Conservation (phyloP, 2,329 filamentous ascomycete species). For the Proliferodiscus dingleyae region DNA sequence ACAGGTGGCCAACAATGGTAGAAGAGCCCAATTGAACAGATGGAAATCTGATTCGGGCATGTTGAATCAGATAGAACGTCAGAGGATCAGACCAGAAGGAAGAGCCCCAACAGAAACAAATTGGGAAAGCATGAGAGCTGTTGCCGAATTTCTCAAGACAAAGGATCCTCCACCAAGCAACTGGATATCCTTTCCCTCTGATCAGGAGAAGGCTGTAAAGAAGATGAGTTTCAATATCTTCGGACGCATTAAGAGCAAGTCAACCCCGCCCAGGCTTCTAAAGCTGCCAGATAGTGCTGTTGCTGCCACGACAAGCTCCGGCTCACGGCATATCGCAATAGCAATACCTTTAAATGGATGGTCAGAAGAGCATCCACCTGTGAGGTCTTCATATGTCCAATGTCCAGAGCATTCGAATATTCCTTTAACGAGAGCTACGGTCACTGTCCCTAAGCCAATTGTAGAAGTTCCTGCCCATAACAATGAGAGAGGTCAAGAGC, state of each 20-base stretch:
- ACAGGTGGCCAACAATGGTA: neutral
- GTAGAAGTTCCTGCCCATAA: too few species aligned
- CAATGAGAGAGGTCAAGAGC: too few species aligned
- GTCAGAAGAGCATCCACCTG: neutral
- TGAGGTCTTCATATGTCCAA: neutral
- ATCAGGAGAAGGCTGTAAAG: slow-evolving; percentile 33
- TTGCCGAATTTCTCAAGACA: slow-evolving; percentile 47
- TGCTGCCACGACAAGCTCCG: slow-evolving; percentile 47
- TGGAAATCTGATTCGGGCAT: slow-evolving; percentile 10
- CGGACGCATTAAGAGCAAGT: slow-evolving; percentile 28
- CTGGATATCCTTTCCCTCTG: slow-evolving; percentile 42
- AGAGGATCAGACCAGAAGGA: slow-evolving; percentile 1
- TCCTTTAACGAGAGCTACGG: slow-evolving; percentile 7
- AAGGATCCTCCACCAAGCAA: slow-evolving; percentile 46
- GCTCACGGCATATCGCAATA: slow-evolving; percentile 55
- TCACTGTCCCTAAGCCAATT: slow-evolving; percentile 34
- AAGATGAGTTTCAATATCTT: slow-evolving; percentile 42
- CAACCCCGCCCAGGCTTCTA: slow-evolving; percentile 29
- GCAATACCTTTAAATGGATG: slow-evolving; percentile 50
- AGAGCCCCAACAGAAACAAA: slow-evolving; percentile 8
- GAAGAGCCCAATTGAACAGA: slow-evolving; percentile 1
- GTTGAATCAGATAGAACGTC: slow-evolving; percentile 5
- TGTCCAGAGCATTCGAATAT: neutral
- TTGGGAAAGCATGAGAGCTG: slow-evolving; percentile 27
- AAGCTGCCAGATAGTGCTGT: slow-evolving; percentile 52